These are phyloP conservation scores for Mercurialis annua DNA, from an alignment of 345 rosid species.

Conservation along the genomic window DNA sequence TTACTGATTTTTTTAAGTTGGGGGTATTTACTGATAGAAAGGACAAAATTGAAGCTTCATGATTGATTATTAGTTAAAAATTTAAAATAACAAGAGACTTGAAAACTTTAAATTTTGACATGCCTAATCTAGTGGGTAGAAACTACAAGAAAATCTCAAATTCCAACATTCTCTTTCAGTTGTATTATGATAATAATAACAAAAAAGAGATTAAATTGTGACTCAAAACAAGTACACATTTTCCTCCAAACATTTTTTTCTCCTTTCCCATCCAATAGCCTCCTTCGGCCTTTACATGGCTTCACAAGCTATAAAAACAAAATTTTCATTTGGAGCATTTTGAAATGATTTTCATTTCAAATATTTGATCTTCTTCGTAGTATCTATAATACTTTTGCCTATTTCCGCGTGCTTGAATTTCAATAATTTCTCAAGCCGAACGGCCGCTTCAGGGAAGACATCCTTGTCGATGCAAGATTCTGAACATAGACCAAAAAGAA, in stretches of 20 bases:
- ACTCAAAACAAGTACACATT: background rate
- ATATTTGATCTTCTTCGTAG: conserved; percentile 58
- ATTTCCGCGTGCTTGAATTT: conserved; percentile 49
- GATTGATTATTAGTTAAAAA: too few species aligned
- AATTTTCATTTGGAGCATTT: background rate
- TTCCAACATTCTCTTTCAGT: too few species aligned
- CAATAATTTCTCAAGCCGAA: conserved; percentile 48
- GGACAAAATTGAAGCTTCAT: too few species aligned
- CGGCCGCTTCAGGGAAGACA: conserved; percentile 43
- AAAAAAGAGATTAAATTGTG: background rate
- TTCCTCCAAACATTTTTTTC: background rate
- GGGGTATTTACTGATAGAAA: too few species aligned
- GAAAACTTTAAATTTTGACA: too few species aligned
- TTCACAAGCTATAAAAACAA: background rate
- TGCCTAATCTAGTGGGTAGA: too few species aligned
- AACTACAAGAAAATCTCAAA: too few species aligned
- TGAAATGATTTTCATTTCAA: conserved; percentile 30
- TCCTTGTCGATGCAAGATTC: conserved; percentile 39
- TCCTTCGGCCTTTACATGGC: background rate
- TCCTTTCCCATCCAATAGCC: background rate
- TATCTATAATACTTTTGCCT: conserved; percentile 49
- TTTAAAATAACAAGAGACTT: too few species aligned
- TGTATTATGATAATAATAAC: background rate
- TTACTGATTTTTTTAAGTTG: too few species aligned
- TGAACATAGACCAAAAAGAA: conserved; percentile 64